Percentiles rank a stretch among this genome's conserved stretches.
phyloP scores from a whole-genome alignment of 805 yeast genomes.

The Ogataea angusta region DNA sequence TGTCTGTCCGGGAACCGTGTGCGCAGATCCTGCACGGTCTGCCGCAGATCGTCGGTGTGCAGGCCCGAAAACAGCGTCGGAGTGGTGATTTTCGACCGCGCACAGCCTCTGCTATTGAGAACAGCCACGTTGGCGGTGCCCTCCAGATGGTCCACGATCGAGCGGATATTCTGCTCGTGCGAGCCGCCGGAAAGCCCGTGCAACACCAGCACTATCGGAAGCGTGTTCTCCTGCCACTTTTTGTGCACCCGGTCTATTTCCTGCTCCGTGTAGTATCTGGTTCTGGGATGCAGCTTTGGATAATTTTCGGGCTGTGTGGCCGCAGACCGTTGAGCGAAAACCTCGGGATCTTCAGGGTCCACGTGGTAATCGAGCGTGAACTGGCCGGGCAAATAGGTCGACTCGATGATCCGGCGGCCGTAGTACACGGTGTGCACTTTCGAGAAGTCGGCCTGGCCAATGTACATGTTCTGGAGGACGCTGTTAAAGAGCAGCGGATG shows the following conservation, averaged over 20 bases:
- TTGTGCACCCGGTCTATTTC: constrained; percentile 37
- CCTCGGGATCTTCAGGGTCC: constrained; percentile 25
- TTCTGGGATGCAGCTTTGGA: constrained; percentile 67
- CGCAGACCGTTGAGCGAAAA: constrained; percentile 30
- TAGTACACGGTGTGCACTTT: constrained; percentile 41
- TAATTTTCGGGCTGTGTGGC: constrained; percentile 48
- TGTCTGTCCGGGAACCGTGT: constrained; percentile 57
- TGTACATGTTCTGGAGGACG: constrained; percentile 47
- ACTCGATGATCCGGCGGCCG: constrained; percentile 43
- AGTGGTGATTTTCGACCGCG: constrained; percentile 67
- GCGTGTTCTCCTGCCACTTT: constrained; percentile 35
- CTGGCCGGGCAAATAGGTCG: constrained; percentile 34
- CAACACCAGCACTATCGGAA: constrained; percentile 58
- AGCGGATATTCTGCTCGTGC: constrained; percentile 68
- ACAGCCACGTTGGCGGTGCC: constrained; percentile 53
- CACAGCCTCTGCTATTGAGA: constrained; percentile 72
- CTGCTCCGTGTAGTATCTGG: constrained; percentile 52
- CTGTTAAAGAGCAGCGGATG: constrained; percentile 49
- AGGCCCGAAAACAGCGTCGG: constrained; percentile 66
- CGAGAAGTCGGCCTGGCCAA: constrained; percentile 43
- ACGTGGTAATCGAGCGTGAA: constrained; percentile 50
- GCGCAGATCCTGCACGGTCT: constrained; percentile 49
- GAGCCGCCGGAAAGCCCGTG: constrained; percentile 84
- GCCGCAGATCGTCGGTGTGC: constrained; percentile 67
- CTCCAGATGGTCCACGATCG: constrained; percentile 43